Percentiles rank a stretch among this genome's conserved stretches.
These are phyloP conservation scores for Pythium chondricola DNA, from an alignment of 352 stramenopile species.

Conservation along the genomic window DNA sequence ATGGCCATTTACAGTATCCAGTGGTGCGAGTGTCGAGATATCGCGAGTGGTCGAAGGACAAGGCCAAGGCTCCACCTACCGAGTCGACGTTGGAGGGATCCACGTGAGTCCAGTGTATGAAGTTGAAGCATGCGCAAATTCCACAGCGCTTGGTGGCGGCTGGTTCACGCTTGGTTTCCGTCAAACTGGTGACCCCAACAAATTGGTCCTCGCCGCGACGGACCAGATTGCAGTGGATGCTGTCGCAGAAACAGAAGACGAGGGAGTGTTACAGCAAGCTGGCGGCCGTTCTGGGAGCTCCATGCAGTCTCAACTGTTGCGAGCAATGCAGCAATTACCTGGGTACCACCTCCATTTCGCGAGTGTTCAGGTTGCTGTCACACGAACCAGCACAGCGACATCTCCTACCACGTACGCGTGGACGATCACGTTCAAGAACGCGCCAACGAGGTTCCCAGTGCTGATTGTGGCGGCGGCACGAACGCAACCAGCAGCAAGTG, in stretches of 20 bases:
- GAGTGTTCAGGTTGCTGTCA: not conserved
- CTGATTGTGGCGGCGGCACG: constrained; percentile 5
- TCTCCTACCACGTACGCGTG: constrained; percentile 8
- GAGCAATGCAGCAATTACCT: constrained; percentile 11
- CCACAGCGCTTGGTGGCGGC: constrained; percentile 4
- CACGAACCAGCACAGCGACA: not conserved
- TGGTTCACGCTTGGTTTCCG: constrained; percentile 26
- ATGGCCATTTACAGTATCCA: not conserved
- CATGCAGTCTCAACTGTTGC: constrained; percentile 19
- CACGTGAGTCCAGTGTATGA: constrained; percentile 24
- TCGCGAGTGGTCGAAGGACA: constrained; percentile 17
- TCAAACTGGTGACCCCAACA: not conserved
- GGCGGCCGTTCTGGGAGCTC: constrained; percentile 26
- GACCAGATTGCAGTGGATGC: constrained; percentile 25
- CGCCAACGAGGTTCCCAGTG: constrained; percentile 19
- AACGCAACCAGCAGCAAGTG: not conserved
- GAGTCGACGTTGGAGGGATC: constrained; percentile 18
- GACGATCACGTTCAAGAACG: constrained; percentile 25
- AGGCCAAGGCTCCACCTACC: constrained; percentile 22
- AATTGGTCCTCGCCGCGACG: constrained; percentile 9
- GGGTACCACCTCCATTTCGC: not conserved
- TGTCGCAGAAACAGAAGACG: constrained; percentile 25
- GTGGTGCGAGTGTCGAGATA: constrained; percentile 8
- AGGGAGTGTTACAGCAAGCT: constrained; percentile 17
- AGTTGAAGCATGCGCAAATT: constrained; percentile 5